Base-by-base conservation (phyloP, 139 green algal species). In the Micractinium sp. region DNA sequence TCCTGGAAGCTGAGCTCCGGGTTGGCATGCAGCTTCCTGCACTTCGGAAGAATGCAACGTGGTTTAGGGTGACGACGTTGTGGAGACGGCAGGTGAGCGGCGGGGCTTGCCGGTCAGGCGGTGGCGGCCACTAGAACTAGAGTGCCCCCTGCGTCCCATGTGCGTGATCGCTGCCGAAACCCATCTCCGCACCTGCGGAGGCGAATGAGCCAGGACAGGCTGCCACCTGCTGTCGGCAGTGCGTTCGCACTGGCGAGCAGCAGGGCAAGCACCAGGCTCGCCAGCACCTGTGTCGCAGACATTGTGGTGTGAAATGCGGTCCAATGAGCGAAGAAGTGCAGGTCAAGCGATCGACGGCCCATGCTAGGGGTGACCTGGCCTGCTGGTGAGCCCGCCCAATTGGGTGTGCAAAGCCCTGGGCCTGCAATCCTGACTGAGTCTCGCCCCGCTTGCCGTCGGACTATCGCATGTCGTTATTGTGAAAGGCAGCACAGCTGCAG, bases 1-100 rank as follows among this genome's bases (percentile, higher is more conserved):
- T 87, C 85, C 13, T 88, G 41, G 53, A 91, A 96, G 66, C 90
- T 92, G 36, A 93, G 67, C 91, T 95, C 93, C 22, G 93, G 93
- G 41, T 80, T 85, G 35, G 33, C 61, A 61, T 95, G 93, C 27
- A 95, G 89, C 66, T 93, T 47, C 35, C 91, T 88, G 69, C 71
- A 39, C 18, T 16, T 0, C 0, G 3, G 31, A 33, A 76, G 36
- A 1, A 35, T 16, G 7, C 5, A 56, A 56, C 47, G 9, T 56
- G 47, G 7, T 56, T 5, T 56, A 16, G 47, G n/a, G 47, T 56
- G 47, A 56, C 7, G 47, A 9, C 47, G 47, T 16, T 5, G 47
- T 56, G 7, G 9, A 56, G 47, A 9, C 47, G 47, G 47, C 47
- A 9, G 47, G 47, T 56, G 47, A 5, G 47, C 47, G 47, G 5